A percentile compares a stretch with the other conserved stretches of the same genome.
These are phyloP conservation scores for Circinella umbellata DNA, from an alignment of 371 early-diverging fungal species.

Conservation along the genomic window DNA sequence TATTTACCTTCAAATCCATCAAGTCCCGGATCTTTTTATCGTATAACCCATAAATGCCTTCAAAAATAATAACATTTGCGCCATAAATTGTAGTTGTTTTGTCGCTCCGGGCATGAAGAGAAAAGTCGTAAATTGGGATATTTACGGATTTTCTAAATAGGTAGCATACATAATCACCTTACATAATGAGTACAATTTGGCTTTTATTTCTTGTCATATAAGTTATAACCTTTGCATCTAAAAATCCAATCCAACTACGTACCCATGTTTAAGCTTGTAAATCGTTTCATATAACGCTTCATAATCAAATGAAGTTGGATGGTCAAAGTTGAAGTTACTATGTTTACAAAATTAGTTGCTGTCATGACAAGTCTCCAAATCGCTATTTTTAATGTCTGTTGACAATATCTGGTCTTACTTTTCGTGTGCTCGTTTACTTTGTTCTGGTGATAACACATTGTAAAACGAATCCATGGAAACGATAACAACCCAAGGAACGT, in stretches of 20 bases:
- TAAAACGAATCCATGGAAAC: conserved; percentile 96
- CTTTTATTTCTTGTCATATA: no score
- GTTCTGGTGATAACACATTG: conserved; percentile 79
- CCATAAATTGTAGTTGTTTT: conserved; percentile 80
- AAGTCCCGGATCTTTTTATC: conserved; percentile 78
- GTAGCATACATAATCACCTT: not conserved
- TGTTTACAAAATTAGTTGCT: no score
- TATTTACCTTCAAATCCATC: conserved; percentile 86
- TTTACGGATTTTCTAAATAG: conserved; percentile 61
- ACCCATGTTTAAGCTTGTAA: conserved; percentile 76
- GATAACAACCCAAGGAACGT: conserved; percentile 88
- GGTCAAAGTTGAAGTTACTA: conserved; percentile 83
- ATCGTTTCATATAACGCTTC: conserved; percentile 75
- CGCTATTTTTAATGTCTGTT: no score
- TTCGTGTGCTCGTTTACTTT: conserved; percentile 66
- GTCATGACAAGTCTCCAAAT: no score
- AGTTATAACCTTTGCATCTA: no score
- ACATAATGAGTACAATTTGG: no score
- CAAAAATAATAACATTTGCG: conserved; percentile 92
- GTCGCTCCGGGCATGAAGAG: conserved; percentile 74
- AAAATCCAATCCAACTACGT: conserved; percentile 8
- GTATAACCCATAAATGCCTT: conserved; percentile 92
- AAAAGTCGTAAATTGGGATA: conserved; percentile 83
- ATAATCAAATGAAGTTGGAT: conserved; percentile 83
- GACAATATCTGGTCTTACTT: conserved; percentile 52